Percentiles rank a stretch among this genome's conserved stretches.
Conservation (phyloP, 75 land plant species). For the Cunninghamia lanceolata region DNA sequence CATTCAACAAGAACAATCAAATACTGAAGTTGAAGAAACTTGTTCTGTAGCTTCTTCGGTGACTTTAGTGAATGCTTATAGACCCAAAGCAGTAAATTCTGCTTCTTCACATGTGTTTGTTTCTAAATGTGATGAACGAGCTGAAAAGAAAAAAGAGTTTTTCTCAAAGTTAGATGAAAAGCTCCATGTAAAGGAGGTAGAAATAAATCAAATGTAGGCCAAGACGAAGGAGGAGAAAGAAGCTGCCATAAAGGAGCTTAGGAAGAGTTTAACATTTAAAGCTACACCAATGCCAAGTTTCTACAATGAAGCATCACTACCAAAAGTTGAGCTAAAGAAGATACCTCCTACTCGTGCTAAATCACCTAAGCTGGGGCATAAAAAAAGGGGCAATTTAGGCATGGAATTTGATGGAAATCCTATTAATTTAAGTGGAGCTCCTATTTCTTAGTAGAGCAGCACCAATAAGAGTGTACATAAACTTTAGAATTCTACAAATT, state of each 20-base stretch:
- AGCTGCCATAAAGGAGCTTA: no score
- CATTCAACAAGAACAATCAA: background rate
- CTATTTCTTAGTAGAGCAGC: background rate
- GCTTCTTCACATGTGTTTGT: conserved; percentile 9
- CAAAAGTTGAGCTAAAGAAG: conserved; percentile 76
- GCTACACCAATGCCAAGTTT: no score
- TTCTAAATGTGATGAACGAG: conserved; percentile 55
- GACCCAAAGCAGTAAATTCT: no score
- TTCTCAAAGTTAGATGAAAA: conserved; percentile 63
- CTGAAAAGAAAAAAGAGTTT: conserved; percentile 69
- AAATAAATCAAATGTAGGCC: conserved; percentile 50
- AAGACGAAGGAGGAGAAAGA: conserved; percentile 63
- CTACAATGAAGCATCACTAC: conserved; percentile 77
- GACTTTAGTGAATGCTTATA: background rate
- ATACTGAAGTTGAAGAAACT: conserved; percentile 41
- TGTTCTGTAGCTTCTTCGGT: conserved; percentile 37
- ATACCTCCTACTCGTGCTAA: no score
- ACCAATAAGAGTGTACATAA: background rate
- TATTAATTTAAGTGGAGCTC: background rate
- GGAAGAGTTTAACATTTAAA: no score
- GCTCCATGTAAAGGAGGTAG: conserved; percentile 69
- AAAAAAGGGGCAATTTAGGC: background rate
- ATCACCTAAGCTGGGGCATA: conserved; percentile 3
- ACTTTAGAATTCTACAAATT: background rate
- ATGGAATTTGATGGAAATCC: background rate